Conservation (phyloP, 768 basidiomycete genomes). For the Amanita muscaria region DNA sequence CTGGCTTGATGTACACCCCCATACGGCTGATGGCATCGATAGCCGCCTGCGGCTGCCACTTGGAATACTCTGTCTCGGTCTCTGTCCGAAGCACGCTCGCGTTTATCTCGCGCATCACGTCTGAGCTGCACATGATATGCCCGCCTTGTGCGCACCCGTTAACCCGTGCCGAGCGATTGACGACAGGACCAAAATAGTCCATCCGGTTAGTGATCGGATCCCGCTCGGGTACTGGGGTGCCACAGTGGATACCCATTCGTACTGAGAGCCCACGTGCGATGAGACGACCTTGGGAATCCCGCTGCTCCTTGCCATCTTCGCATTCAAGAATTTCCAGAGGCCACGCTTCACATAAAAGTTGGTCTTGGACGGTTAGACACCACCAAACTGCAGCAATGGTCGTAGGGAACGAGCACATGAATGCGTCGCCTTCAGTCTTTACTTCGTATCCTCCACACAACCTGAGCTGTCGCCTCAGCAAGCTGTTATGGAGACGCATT, state of each 20-base stretch:
- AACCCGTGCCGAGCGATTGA: slow-evolving; percentile 88
- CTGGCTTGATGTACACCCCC: slow-evolving; percentile 57
- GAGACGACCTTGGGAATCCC: slow-evolving; percentile 54
- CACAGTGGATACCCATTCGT: slow-evolving; percentile 97
- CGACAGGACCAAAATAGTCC: slow-evolving; percentile 98
- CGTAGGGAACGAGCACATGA: slow-evolving; percentile 96
- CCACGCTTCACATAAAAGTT: slow-evolving; percentile 79
- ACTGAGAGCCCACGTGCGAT: slow-evolving; percentile 87
- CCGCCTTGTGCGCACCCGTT: slow-evolving; percentile 79
- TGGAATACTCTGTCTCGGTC: slow-evolving; percentile 52
- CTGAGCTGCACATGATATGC: slow-evolving; percentile 86
- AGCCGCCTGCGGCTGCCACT: slow-evolving; percentile 45
- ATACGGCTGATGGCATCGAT: slow-evolving; percentile 71
- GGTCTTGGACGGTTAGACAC: slow-evolving; percentile 79
- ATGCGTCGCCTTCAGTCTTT: slow-evolving; percentile 98
- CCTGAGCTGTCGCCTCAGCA: slow-evolving; percentile 79
- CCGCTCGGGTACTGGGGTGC: slow-evolving; percentile 78
- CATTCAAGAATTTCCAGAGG: slow-evolving; percentile 89
- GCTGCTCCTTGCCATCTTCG: slow-evolving; percentile 79
- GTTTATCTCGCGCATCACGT: slow-evolving; percentile 76
- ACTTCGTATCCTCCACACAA: slow-evolving; percentile 96
- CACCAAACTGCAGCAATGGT: slow-evolving; percentile 83
- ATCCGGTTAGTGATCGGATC: slow-evolving; percentile 90
- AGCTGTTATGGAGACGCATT: slow-evolving; percentile 81
- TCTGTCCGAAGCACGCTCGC: slow-evolving; percentile 49